phyloP scores from a whole-genome alignment of 441 rosid genomes.

The California macrophylla region DNA sequence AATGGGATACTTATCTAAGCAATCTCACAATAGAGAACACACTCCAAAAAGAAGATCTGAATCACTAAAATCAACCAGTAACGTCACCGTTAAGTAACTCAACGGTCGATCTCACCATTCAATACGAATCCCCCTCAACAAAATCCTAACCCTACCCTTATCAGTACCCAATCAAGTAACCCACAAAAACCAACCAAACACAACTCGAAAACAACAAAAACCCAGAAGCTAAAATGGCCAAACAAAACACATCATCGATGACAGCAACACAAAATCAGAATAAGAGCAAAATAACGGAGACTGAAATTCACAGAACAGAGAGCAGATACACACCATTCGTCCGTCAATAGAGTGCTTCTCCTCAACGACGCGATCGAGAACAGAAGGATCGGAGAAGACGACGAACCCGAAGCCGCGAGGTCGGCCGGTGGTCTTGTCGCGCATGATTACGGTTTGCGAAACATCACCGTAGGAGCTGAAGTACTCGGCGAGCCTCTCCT shows the following conservation, averaged over 20 bases:
- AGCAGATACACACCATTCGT: conserved; percentile 17
- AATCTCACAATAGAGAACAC: neutral
- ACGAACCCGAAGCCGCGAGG: conserved; percentile 34
- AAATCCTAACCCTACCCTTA: neutral
- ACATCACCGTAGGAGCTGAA: conserved; percentile 28
- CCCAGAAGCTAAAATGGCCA: neutral
- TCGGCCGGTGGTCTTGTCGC: conserved; percentile 29
- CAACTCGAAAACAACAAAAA: neutral
- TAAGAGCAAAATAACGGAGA: neutral
- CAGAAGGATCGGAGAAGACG: conserved; percentile 29
- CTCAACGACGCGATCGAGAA: conserved; percentile 28
- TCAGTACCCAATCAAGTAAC: neutral
- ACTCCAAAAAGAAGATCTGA: neutral
- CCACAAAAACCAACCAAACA: neutral
- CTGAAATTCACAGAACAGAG: neutral
- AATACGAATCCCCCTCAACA: neutral
- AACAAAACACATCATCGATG: neutral
- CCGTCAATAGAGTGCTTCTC: conserved; percentile 32
- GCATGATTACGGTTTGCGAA: conserved; percentile 26
- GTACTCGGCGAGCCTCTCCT: conserved; percentile 27
- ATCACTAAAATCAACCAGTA: neutral
- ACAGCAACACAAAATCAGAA: neutral
- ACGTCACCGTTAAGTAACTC: neutral
- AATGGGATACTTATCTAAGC: neutral
- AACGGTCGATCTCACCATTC: neutral